Evolutionary conservation across 2,329 filamentous ascomycete species (phyloP).

Genomic region (Calonectria pseudoreteaudii): DNA sequence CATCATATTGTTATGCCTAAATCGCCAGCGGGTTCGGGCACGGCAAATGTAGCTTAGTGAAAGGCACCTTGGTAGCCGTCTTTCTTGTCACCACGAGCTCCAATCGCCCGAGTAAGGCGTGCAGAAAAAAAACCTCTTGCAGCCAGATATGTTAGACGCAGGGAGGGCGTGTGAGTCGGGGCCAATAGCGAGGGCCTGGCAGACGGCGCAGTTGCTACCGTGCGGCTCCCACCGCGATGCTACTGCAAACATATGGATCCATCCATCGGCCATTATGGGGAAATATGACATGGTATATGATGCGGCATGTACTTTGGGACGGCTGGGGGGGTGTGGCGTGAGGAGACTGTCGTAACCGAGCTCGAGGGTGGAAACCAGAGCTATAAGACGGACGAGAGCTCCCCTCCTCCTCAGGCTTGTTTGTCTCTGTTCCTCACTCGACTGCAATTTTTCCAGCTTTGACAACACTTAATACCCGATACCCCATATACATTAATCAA

Average conservation of each 20-base stretch:
- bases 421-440: slow-evolving; percentile 1
- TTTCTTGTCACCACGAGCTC: background rate
- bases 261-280: background rate
- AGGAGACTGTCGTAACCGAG: background rate
- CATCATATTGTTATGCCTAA: slow-evolving; percentile 1
- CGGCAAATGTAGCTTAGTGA: background rate
- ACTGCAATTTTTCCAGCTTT: slow-evolving; percentile 15
- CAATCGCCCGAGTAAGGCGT: background rate
- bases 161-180: slow-evolving; percentile 10
- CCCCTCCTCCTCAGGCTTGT: slow-evolving; percentile 1
- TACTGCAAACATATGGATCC: slow-evolving; percentile 20
- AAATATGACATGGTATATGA: background rate
- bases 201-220: background rate
- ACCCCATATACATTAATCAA: slow-evolving; percentile 46
- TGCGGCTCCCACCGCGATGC: slow-evolving; percentile 21
- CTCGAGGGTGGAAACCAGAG: background rate
- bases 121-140: background rate
- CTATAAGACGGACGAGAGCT: slow-evolving; percentile 25
- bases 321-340: background rate
- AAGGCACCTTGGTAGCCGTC: background rate
- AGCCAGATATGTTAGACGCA: background rate
- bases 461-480: slow-evolving; percentile 12
- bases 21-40: background rate
- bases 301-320: background rate
- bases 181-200: background rate